A percentile compares a stretch with the other conserved stretches of the same genome.
Evolutionary conservation across 2,329 filamentous ascomycete species (phyloP).

Genomic region (Fusarium sp.): DNA sequence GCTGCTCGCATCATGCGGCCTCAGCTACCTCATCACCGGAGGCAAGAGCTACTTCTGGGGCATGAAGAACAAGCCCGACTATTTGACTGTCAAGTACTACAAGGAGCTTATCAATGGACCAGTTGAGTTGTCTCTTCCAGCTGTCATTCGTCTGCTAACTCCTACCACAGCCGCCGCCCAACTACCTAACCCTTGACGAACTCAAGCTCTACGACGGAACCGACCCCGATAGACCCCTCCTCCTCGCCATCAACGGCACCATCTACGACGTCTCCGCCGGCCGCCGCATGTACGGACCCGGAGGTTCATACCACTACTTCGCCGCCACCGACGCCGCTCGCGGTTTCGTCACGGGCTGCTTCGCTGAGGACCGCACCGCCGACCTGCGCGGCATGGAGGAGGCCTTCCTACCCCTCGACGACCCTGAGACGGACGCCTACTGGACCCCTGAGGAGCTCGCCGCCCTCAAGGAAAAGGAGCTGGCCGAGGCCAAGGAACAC

Average conservation of each 20-base stretch:
- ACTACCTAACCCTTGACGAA: constrained; percentile 80
- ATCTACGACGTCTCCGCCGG: constrained; percentile 86
- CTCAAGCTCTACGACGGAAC: constrained; percentile 82
- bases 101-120: constrained; percentile 53
- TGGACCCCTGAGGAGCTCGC: constrained; percentile 67
- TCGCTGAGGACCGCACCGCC: constrained; percentile 83
- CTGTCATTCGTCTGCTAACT: constrained; percentile 1
- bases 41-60: constrained; percentile 79
- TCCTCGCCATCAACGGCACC: constrained; percentile 88
- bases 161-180: constrained; percentile 63
- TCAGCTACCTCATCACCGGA: constrained; percentile 82
- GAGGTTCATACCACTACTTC: constrained; percentile 89
- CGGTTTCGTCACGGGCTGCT: constrained; percentile 93
- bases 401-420: constrained; percentile 79
- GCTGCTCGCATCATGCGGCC: constrained; percentile 71
- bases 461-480: constrained; percentile 70
- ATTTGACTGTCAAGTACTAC: constrained; percentile 69
- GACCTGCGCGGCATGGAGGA: constrained; percentile 90
- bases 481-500: constrained; percentile 71
- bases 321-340: constrained; percentile 87
- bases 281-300: constrained; percentile 80
- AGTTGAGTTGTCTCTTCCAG: constrained; percentile 31
- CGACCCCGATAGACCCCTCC: constrained; percentile 81
- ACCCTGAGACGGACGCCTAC: constrained; percentile 70
- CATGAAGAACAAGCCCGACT: constrained; percentile 70